Base-by-base conservation (phyloP, 805 yeast species). In the Kluyveromyces siamensis region DNA sequence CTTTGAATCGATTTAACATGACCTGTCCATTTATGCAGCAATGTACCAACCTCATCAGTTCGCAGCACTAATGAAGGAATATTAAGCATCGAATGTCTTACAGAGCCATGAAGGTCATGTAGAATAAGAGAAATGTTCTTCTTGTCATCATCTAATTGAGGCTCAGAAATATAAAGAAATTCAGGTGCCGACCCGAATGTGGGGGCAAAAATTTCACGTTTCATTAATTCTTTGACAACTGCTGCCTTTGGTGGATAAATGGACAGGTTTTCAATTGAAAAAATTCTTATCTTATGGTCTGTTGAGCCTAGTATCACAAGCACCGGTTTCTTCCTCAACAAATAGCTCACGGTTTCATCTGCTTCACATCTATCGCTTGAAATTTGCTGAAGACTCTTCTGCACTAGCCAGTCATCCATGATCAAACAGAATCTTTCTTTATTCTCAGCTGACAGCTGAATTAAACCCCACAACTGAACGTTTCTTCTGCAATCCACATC, bases 1-100 rank as follows among this genome's bases (percentile, higher is more conserved):
- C 72, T 74, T 54, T 77, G 79, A 19, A 90, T 81, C 0, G 96
- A 86, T 60, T 89, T 89, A 48, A 80, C 76, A 60, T 89, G 96
- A 1, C 98, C 98, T 1, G 95, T 87, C 48, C 83, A 77, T 55
- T 84, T 81, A 52, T 81, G 74, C 21, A 72, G 68, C 9, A 81
- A 54, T 6, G 50, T 47, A 4, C 66, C 69, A 0, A 58, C 49
- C 7, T 55, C 43, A 6, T 53, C 40, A 2, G 41, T 30, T 6
- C 53, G 41, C 47, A 50, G 30, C 56, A 64, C 36, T 47, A 67
- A 33, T 41, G 58, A 33, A 48, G 55, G 41, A 8, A 62, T 33
- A 50, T 64, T 60, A 17, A 68, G 37, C 33, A 56, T 55, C 11
- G 67, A 67, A 48, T 66, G 71, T 47, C 67, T 63, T 27, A 70